These are phyloP conservation scores for Chernovozyma sophiae-reginae DNA, from an alignment of 1,139 yeast genomes.

Conservation along the genomic window DNA sequence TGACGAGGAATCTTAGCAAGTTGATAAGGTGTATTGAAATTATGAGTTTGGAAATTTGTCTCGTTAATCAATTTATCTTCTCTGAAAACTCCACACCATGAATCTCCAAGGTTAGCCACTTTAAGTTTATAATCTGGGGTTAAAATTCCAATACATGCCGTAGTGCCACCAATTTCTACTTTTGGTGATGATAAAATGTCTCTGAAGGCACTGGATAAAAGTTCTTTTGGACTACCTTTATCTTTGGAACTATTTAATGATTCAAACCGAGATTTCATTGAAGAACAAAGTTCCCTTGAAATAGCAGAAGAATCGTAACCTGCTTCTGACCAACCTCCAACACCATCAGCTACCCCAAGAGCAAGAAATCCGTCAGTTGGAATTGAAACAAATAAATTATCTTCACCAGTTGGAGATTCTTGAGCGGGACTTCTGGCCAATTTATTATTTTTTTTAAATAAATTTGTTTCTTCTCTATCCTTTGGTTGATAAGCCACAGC, in stretches of 20 bases:
- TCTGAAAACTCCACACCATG: constrained; percentile 88
- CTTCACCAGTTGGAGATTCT: constrained; percentile 78
- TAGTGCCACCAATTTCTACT: constrained; percentile 92
- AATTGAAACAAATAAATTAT: constrained; percentile 63
- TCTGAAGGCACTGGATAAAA: constrained; percentile 54
- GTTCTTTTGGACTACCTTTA: constrained; percentile 37
- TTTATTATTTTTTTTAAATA: constrained; percentile 25
- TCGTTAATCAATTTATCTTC: constrained; percentile 58
- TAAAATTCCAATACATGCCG: constrained; percentile 82
- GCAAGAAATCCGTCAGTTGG: constrained; percentile 49
- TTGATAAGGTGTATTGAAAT: constrained; percentile 90
- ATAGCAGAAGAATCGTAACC: constrained; percentile 88
- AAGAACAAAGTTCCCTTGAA: constrained; percentile 60
- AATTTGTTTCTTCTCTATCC: constrained; percentile 50
- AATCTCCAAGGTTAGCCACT: constrained; percentile 87
- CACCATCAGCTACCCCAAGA: constrained; percentile 95
- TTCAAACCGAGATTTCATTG: constrained; percentile 31
- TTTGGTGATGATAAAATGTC: constrained; percentile 49
- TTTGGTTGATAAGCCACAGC: constrained; percentile 75
- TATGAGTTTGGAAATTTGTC: constrained; percentile 78
- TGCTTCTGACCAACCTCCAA: constrained; percentile 94
- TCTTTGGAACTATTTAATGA: constrained; percentile 1
- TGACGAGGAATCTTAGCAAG: constrained; percentile 76
- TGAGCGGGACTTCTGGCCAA: constrained; percentile 31
- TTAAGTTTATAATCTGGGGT: constrained; percentile 46